Evolutionary conservation across 352 stramenopile genomes (phyloP).

Genomic region (Globisporangium alternatum): DNA sequence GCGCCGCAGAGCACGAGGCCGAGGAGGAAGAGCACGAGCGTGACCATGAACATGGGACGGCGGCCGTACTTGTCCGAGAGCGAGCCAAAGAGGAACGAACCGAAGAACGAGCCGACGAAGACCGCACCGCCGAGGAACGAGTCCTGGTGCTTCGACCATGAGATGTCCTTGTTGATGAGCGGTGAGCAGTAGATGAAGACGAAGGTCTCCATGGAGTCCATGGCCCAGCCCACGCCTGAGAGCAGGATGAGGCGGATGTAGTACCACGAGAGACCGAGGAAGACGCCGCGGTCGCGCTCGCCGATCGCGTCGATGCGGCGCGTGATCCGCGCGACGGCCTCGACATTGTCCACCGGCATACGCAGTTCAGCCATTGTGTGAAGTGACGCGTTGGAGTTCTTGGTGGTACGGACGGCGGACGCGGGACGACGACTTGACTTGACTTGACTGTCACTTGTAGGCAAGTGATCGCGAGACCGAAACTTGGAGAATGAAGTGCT

Average conservation of each 20-base stretch:
- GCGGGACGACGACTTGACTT: background rate
- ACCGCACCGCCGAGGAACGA: slow-evolving; percentile 48
- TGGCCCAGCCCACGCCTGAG: slow-evolving; percentile 65
- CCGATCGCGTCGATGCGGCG: slow-evolving; percentile 63
- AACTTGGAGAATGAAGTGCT: slow-evolving; percentile 15
- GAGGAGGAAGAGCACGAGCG: slow-evolving; percentile 58
- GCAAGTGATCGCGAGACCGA: slow-evolving; percentile 23
- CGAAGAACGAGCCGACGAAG: slow-evolving; percentile 66
- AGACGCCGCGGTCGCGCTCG: slow-evolving; percentile 39
- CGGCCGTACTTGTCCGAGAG: slow-evolving; percentile 66
- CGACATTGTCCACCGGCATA: slow-evolving; percentile 29
- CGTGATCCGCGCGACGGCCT: slow-evolving; percentile 62
- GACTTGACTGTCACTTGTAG: slow-evolving; percentile 11
- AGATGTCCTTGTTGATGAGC: slow-evolving; percentile 48
- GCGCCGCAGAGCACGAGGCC: slow-evolving; percentile 43
- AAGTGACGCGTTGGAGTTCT: background rate
- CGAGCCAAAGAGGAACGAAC: slow-evolving; percentile 52
- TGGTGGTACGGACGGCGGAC: background rate
- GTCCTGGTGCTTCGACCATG: slow-evolving; percentile 26
- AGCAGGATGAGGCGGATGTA: slow-evolving; percentile 69
- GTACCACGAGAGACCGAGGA: slow-evolving; percentile 63
- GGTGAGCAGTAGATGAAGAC: slow-evolving; percentile 54
- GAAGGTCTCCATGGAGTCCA: slow-evolving; percentile 77
- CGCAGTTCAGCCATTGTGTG: slow-evolving; percentile 9
- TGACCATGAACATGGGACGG: slow-evolving; percentile 66